These are phyloP conservation scores for Camillea tinctor DNA, from an alignment of 2,329 filamentous ascomycete genomes.

Conservation along the genomic window DNA sequence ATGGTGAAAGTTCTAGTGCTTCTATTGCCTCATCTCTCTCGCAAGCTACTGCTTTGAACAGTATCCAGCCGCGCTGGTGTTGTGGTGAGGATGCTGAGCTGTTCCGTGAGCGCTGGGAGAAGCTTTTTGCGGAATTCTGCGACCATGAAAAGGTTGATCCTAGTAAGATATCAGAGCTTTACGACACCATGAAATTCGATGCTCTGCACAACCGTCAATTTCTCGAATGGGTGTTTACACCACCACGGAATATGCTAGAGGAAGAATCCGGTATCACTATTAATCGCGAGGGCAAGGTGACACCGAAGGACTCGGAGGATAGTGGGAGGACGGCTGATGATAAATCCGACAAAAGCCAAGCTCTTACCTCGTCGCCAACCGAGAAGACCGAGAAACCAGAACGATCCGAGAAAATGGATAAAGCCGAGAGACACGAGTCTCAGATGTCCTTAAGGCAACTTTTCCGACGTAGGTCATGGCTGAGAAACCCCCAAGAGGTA, in stretches of 20 bases:
- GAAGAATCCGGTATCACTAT: constrained; percentile 58
- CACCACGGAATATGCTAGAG: constrained; percentile 73
- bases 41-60: constrained; percentile 61
- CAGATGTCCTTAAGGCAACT: constrained; percentile 47
- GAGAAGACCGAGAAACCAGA: constrained; percentile 29
- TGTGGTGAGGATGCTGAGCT: constrained; percentile 92
- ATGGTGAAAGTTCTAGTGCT: constrained; percentile 40
- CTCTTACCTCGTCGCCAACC: constrained; percentile 25
- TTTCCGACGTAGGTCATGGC: constrained; percentile 61
- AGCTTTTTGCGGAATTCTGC: constrained; percentile 93
- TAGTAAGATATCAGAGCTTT: constrained; percentile 96
- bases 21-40: constrained; percentile 52
- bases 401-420: constrained; percentile 26
- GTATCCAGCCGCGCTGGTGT: constrained; percentile 90
- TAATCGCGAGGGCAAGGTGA: constrained; percentile 39
- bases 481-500: constrained; percentile 54
- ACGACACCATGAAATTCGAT: constrained; percentile 99
- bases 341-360: constrained; percentile 40
- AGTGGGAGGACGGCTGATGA: constrained; percentile 37
- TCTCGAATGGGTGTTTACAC: constrained; percentile 95
- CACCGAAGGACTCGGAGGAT: constrained; percentile 42
- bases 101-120: constrained; percentile 97
- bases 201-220: constrained; percentile 95
- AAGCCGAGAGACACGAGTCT: constrained; percentile 29
- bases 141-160: constrained; percentile 98